These are phyloP conservation scores for Shiraia sp. DNA, from an alignment of 2,329 filamentous ascomycete species.

Conservation along the genomic window DNA sequence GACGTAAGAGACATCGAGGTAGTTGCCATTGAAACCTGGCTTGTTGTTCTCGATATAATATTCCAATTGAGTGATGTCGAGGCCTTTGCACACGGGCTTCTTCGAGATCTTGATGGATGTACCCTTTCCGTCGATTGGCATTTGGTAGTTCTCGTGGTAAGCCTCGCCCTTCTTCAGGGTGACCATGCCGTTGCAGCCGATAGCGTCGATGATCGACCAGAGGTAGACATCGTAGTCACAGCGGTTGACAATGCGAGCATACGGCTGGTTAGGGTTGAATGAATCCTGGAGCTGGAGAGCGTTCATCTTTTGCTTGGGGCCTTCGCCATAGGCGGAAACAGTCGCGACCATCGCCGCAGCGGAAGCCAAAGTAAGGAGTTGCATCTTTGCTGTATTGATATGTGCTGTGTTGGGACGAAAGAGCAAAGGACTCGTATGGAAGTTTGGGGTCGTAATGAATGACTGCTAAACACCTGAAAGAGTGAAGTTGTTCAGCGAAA, in stretches of 20 bases:
- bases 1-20: conserved; percentile 46
- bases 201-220: conserved; percentile 43
- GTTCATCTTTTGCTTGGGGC: conserved; percentile 6
- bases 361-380: conserved; percentile 36
- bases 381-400: conserved; percentile 34
- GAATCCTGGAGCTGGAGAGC: conserved; percentile 20
- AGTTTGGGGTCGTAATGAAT: conserved; percentile 32
- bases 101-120: conserved; percentile 48
- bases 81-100: conserved; percentile 28
- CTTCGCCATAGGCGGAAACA: conserved; percentile 25
- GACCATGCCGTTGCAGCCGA: conserved; percentile 29
- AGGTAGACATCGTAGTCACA: conserved; percentile 44
- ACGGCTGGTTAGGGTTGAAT: conserved; percentile 16
- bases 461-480: conserved; percentile 45
- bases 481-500: conserved; percentile 48
- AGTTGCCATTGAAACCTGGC: conserved; percentile 26
- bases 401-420: conserved; percentile 11
- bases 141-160: conserved; percentile 40
- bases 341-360: conserved; percentile 37
- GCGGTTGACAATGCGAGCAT: conserved; percentile 43
- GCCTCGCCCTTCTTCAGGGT: conserved; percentile 31
- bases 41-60: conserved; percentile 31
- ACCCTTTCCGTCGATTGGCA: conserved; percentile 23
- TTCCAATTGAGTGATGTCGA: conserved; percentile 43
- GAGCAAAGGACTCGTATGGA: conserved; percentile 26